phyloP scores from a whole-genome alignment of 2,329 filamentous ascomycete genomes.

The Zymoseptoria tritici region DNA sequence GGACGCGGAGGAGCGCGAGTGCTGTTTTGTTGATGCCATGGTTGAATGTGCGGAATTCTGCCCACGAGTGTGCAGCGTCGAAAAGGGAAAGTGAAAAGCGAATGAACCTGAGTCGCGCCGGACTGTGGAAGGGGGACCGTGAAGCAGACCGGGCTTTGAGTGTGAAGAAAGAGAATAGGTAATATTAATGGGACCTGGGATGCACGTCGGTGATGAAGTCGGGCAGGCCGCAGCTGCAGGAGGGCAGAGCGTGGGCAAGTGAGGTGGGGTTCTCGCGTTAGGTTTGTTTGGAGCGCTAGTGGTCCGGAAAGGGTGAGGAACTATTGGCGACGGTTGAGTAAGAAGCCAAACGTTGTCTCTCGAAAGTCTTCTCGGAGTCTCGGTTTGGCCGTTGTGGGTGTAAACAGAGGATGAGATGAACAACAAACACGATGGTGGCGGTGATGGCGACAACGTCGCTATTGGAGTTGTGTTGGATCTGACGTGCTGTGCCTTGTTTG shows the following conservation, averaged over 20 bases:
- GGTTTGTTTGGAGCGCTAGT: not conserved
- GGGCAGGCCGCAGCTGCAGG: too few species aligned
- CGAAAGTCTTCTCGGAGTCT: not conserved
- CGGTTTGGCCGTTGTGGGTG: not conserved
- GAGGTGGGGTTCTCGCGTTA: too few species aligned
- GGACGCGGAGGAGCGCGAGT: slow-evolving; percentile 21
- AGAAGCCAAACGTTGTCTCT: not conserved
- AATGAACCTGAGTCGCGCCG: not conserved
- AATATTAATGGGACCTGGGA: too few species aligned
- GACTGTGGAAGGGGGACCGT: not conserved
- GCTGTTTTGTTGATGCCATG: slow-evolving; percentile 9
- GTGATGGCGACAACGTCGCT: not conserved
- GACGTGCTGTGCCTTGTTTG: not conserved
- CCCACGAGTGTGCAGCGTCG: not conserved
- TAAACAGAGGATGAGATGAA: not conserved
- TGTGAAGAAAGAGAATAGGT: not conserved
- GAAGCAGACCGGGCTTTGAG: not conserved
- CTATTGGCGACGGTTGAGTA: not conserved
- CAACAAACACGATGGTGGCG: not conserved
- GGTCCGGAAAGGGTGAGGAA: not conserved
- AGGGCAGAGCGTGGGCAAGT: not conserved
- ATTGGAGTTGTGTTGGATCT: not conserved
- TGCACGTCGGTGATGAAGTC: not conserved
- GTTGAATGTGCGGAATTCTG: not conserved
- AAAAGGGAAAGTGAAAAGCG: not conserved